Base-by-base conservation (phyloP, 805 yeast species). In the Metschnikowia bowlesiae region DNA sequence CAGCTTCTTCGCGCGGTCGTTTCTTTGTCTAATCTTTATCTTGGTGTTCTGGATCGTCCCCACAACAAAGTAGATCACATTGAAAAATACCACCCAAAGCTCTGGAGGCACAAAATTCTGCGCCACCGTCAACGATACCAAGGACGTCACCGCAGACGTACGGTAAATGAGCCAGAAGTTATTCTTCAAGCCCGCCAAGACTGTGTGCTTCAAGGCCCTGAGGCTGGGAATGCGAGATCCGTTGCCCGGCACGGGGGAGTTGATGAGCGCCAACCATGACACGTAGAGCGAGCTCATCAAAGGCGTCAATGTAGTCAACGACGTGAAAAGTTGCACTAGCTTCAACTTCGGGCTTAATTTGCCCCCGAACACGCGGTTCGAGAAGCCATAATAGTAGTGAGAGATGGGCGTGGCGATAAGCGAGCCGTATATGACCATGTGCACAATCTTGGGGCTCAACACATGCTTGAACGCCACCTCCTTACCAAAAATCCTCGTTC, bases 51-150 rank as follows among this genome's bases (percentile, higher is more conserved):
- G 85, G 49, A 74, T 73, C 1, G 88, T 83, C 1, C 87, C 87
- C 50, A 83, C 66, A 5, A 83, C 61, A 55, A 83, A 83, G 58
- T 77, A 82, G 22, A 83, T 78, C 32, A 80, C 54, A 55, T 76
- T 78, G 66, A 82, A 82, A 61, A 82, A 83, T 2, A 80, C 81
- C 9, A 81, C 83, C 89, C 89, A 84, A 31, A 77, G 66, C 57
- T 82, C 80, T 1, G 84, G 84, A 8, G 74, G 69, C 10, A 84
- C 56, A 53, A 73, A 81, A 46, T 70, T 77, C 60, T 84, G 89
- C 5, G 87, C 86, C 31, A 81, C 51, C 1, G 76, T 57, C 59
- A 82, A 65, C 5, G 82, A 75, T 2, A 78, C 58, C 10, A 81
- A 76, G 35, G 81, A 76, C 4, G 85, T 76, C n/a, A 76, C 55